Evolutionary conservation across 805 yeast genomes (phyloP), one percentile per base, ranked within the genome.

Genomic region (Metschnikowia lachancei): DNA sequence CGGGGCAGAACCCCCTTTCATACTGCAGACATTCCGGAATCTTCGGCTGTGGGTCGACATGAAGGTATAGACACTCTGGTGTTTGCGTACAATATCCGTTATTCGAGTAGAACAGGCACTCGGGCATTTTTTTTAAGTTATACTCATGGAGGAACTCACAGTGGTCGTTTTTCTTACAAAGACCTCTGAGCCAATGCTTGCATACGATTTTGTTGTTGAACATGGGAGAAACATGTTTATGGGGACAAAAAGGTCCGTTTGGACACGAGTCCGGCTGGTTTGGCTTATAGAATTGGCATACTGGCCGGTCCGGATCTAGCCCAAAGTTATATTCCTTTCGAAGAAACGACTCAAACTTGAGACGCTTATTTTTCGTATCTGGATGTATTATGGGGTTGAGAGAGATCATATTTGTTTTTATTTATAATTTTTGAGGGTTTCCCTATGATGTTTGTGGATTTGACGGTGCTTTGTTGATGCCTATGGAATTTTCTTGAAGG

Each of bases 91-190:
- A 92, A 56, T 77, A 84, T 5, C 95, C 95, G 55, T 81, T 82
- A 63, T 88, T 83, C 36, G 89, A 76, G 65, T 80, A 92, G 65
- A 88, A 87, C 19, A 89, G 78, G 65, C 99, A 94, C 65, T 94
- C 99, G 3, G 98, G 98, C 95, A 94, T 92, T 66, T 87, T 89
- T 50, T 95, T 76, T 57, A 94, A 69, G 61, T 94, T 92, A 61
- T 91, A 91, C 63, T 94, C 99, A 66, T 94, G 99, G 37, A 94
- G 69, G 59, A 88, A 94, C 70, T 94, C 99, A 66, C 99, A 94
- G 55, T 87, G 88, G 56, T 90, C 96, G 41, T 95, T 95, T 72
- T 92, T 92, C 69, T 94, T 94, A 68, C 99, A 94, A 30, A 94
- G 77, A 0, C 99, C 99, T 54, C 97, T 79, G 30, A 94, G 78